Evolutionary conservation across 768 basidiomycete species (phyloP).

Genomic region (Russula brevipes): DNA sequence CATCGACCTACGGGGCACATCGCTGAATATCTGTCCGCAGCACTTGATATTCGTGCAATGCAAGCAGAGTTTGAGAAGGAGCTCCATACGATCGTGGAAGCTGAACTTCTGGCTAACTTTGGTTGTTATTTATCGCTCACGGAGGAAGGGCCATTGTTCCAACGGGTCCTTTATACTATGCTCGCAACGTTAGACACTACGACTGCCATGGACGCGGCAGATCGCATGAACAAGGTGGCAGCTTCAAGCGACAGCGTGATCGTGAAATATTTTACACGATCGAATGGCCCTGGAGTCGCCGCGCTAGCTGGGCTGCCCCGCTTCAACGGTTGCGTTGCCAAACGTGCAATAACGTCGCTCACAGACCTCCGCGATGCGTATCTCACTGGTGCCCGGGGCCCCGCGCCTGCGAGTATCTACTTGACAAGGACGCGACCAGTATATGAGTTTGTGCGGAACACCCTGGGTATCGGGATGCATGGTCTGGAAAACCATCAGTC

Average conservation of each 20-base stretch:
- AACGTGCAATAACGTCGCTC: conserved; percentile 42
- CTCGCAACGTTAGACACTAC: conserved; percentile 55
- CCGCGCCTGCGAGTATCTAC: conserved; percentile 59
- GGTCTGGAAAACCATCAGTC: conserved; percentile 65
- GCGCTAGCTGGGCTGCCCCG: conserved; percentile 38
- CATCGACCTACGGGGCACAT: neutral
- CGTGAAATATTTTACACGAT: conserved; percentile 49
- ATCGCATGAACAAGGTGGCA: conserved; percentile 69
- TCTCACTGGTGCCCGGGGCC: conserved; percentile 52
- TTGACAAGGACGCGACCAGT: conserved; percentile 64
- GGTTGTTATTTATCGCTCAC: conserved; percentile 33
- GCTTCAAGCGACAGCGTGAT: conserved; percentile 56
- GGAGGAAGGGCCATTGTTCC: conserved; percentile 34
- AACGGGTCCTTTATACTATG: conserved; percentile 41
- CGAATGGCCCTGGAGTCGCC: conserved; percentile 17
- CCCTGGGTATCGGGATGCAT: conserved; percentile 71
- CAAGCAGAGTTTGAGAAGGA: conserved; percentile 58
- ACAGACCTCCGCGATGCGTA: conserved; percentile 49
- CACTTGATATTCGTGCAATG: conserved; percentile 74
- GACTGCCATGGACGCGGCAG: conserved; percentile 62
- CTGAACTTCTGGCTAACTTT: conserved; percentile 48
- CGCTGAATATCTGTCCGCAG: conserved; percentile 27
- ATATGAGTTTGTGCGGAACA: conserved; percentile 71
- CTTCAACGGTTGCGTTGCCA: conserved; percentile 52
- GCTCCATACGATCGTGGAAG: conserved; percentile 44